Percentiles rank a stretch among this genome's conserved stretches.
Conservation (phyloP, 129 eudicot genomes). For the Lonicera japonica region DNA sequence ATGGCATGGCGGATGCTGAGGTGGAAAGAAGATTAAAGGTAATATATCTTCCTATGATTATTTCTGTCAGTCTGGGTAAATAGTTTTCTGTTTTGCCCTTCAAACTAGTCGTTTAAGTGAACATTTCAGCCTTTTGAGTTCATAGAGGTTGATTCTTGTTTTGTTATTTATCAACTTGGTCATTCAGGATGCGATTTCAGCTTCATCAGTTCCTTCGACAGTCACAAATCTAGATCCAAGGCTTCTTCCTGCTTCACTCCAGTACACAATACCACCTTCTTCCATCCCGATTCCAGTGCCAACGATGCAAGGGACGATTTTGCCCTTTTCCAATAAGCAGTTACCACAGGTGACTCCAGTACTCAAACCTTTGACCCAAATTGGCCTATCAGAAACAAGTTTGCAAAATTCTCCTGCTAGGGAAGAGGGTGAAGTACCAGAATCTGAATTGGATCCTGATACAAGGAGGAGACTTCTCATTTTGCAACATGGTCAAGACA, state of each 20-base stretch:
- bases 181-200: constrained; percentile 61
- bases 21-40: constrained; percentile 92
- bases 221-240: constrained; percentile 57
- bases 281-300: constrained; percentile 40
- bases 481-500: constrained; percentile 91
- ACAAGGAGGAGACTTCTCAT: constrained; percentile 93
- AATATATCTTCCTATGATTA: constrained; percentile 14
- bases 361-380: constrained; percentile 47
- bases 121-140: no score
- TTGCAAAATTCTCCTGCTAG: constrained; percentile 89
- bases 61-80: not conserved
- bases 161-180: constrained; percentile 9
- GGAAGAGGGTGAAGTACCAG: constrained; percentile 99
- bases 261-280: constrained; percentile 30
- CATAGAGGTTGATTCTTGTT: not conserved
- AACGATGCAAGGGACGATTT: constrained; percentile 34
- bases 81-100: not conserved
- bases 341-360: constrained; percentile 39
- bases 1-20: constrained; percentile 92
- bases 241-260: constrained; percentile 43
- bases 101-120: not conserved
- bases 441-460: constrained; percentile 94
- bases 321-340: constrained; percentile 44
- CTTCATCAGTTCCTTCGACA: constrained; percentile 43
- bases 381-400: constrained; percentile 51